Base-by-base conservation (phyloP, 2,329 filamentous ascomycete species). In the Alternaria alternata region DNA sequence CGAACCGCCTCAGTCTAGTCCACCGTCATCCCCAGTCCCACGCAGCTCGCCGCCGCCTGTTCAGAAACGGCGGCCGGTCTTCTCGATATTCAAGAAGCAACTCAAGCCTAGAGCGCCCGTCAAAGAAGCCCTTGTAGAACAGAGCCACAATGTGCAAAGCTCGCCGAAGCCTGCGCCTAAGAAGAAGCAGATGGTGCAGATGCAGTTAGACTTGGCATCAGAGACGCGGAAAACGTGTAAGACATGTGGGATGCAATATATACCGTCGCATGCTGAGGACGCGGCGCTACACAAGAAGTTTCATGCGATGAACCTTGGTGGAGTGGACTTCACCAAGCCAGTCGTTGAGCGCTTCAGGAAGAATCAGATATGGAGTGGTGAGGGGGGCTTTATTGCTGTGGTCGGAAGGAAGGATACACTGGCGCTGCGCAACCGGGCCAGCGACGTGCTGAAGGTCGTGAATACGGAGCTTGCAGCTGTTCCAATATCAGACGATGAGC, bases 201-300 rank as follows among this genome's bases (percentile, higher is more conserved):
- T 87, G 81, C 85, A 87, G 66, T 82, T 89, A 61, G 86, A 87
- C 66, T 79, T 89, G 12, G 87, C 86, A 3, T 79, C 81, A 39
- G 82, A 85, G 42, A 78, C 84, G 39, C 82, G 85, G 47, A 85
- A 85, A 65, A 86, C 83, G 11, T 91, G 88, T 75, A 79, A 80
- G 38, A 80, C 79, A 3, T 91, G 88, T 67, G 86, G 86, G 1
- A 91, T 91, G 88, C 86, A 88, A 54, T 91, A 90, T 66, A 83
- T 87, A 34, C 85, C 87, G 4, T 89, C 87, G 0, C 85, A 85
- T 51, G 76, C 80, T 7, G 87, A 89, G 68, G 88, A 91, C 67
- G 80, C 82, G n/a, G 83, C 83, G 7, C 70, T 90, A 54, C 88
- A 91, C 71, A 85, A 85, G 65, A 88, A 87, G 63, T 90, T 87